These are phyloP conservation scores for Aspergillus amoenus DNA, from an alignment of 2,329 filamentous ascomycete genomes.

Conservation along the genomic window DNA sequence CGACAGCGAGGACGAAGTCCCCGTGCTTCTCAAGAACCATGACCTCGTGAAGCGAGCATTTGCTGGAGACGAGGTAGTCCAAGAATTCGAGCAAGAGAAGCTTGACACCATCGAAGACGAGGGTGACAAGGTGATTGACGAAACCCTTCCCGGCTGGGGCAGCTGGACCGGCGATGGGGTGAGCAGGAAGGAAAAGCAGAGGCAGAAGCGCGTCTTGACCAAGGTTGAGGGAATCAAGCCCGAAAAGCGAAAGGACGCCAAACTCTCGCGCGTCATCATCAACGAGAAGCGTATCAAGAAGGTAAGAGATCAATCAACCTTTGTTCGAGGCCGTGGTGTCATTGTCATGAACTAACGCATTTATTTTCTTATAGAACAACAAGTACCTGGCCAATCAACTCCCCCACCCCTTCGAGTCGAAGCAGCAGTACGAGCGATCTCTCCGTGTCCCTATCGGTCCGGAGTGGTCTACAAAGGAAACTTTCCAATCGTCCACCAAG, in stretches of 20 bases:
- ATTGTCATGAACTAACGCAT: slow-evolving; percentile 7
- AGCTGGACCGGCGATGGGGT: slow-evolving; percentile 85
- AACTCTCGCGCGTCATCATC: slow-evolving; percentile 81
- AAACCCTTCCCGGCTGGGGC: slow-evolving; percentile 92
- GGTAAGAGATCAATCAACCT: slow-evolving; percentile 47
- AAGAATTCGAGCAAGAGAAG: slow-evolving; percentile 81
- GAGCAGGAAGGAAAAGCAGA: slow-evolving; percentile 65
- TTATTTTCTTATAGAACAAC: slow-evolving; percentile 59
- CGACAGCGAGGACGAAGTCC: slow-evolving; percentile 42
- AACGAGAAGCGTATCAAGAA: slow-evolving; percentile 90
- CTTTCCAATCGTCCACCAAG: slow-evolving; percentile 85
- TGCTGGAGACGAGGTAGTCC: slow-evolving; percentile 79
- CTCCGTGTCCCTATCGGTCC: slow-evolving; percentile 83
- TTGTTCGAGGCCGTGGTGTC: not conserved
- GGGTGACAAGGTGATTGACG: slow-evolving; percentile 77
- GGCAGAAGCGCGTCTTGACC: slow-evolving; percentile 52
- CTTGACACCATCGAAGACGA: slow-evolving; percentile 68
- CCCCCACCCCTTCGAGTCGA: slow-evolving; percentile 86
- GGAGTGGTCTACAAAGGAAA: slow-evolving; percentile 96
- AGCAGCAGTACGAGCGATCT: slow-evolving; percentile 85
- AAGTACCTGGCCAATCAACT: slow-evolving; percentile 82
- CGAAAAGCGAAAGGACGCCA: slow-evolving; percentile 76
- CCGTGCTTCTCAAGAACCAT: slow-evolving; percentile 50
- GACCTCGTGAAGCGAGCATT: slow-evolving; percentile 80
- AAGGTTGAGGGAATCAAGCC: slow-evolving; percentile 68